Evolutionary conservation across 495 filamentous ascomycete genomes (phyloP).

Genomic region (Hypoxylon trugodes): DNA sequence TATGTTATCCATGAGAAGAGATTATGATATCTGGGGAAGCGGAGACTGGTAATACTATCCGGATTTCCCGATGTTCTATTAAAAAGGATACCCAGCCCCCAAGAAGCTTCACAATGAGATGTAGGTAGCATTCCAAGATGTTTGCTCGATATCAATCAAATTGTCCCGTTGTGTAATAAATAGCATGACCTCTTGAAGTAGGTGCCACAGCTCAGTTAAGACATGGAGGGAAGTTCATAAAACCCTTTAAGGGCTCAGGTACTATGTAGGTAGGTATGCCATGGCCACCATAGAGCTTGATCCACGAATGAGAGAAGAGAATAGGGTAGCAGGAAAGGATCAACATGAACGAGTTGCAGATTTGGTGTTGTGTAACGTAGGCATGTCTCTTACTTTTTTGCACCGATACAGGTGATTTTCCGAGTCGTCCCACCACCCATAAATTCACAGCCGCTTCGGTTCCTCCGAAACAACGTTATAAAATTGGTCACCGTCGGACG

Average conservation of each 20-base stretch:
- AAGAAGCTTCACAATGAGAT: not conserved
- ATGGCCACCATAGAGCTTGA: too few species aligned
- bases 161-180: not conserved
- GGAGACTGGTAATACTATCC: not conserved
- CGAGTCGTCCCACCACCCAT: too few species aligned
- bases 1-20: not conserved
- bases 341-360: not conserved
- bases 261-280: too few species aligned
- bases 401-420: too few species aligned
- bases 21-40: not conserved
- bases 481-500: too few species aligned
- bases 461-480: too few species aligned
- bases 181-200: slow-evolving; percentile 8
- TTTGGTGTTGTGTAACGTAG: too few species aligned
- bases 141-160: not conserved
- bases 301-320: not conserved
- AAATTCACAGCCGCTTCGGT: too few species aligned
- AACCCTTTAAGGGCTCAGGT: not conserved
- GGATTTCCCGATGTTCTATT: not conserved
- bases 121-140: not conserved
- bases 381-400: too few species aligned
- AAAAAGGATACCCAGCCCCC: not conserved
- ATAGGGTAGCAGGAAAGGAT: not conserved
- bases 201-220: slow-evolving; percentile 9
- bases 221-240: not conserved